Conservation (phyloP, 306 rosid species). For the Phaseolus lunatus region DNA sequence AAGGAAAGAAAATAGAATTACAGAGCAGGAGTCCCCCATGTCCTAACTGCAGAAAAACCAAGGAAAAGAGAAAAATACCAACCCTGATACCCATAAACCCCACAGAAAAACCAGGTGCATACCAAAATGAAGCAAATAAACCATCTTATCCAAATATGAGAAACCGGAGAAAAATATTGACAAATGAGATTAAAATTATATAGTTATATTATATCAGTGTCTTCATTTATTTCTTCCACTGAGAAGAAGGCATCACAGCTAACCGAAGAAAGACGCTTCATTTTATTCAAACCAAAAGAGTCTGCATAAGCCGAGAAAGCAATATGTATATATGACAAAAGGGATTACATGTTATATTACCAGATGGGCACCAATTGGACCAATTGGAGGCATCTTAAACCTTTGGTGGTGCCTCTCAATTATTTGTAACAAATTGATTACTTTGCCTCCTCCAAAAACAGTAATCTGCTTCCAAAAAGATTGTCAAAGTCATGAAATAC, state of each 20-base stretch:
- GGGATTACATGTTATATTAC: slow-evolving; percentile 46
- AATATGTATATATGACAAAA: slow-evolving; percentile 24
- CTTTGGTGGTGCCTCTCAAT: slow-evolving; percentile 68
- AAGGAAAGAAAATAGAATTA: slow-evolving; percentile 6
- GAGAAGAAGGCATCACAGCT: slow-evolving; percentile 6
- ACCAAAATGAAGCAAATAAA: slow-evolving; percentile 13
- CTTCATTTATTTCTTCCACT: slow-evolving; percentile 13
- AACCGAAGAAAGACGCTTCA: neutral
- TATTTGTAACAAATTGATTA: slow-evolving; percentile 59
- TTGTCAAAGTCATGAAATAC: slow-evolving; percentile 34
- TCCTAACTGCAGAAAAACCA: neutral
- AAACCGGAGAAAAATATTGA: neutral
- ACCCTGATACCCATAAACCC: neutral
- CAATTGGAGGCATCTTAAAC: slow-evolving; percentile 82
- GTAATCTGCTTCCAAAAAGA: slow-evolving; percentile 60
- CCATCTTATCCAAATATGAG: slow-evolving; percentile 31
- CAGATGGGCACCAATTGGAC: slow-evolving; percentile 93
- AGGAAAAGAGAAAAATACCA: slow-evolving; percentile 31
- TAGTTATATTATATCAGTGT: neutral
- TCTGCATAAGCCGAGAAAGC: slow-evolving; percentile 11
- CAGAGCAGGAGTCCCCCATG: neutral
- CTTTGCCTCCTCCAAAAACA: slow-evolving; percentile 87
- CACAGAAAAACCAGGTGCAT: neutral
- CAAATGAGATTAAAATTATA: slow-evolving; percentile 17
- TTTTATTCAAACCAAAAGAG: slow-evolving; percentile 23